Percentiles rank a stretch among this genome's conserved stretches.
Conservation (phyloP, 2,329 filamentous ascomycete species). For the Chaetothyriales sp. region DNA sequence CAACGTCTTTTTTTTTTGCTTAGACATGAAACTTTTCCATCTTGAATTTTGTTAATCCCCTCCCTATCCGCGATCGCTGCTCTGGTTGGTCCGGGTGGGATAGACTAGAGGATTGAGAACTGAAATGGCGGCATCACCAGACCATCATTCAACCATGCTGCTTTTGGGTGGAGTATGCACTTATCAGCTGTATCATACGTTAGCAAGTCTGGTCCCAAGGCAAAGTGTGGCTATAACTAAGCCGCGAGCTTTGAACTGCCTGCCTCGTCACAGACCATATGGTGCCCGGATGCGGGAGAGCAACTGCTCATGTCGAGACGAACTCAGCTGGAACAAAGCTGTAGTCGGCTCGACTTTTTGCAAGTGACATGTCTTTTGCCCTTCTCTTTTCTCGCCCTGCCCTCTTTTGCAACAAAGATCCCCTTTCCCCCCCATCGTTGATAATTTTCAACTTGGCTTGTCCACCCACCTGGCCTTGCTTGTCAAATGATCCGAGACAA, state of each 20-base stretch:
- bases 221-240: not conserved
- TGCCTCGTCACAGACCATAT: not conserved
- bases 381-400: constrained; percentile 7
- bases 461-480: constrained; percentile 4
- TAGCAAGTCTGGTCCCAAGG: not conserved
- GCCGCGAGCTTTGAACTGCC: not conserved
- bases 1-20: no score
- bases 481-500: constrained; percentile 10
- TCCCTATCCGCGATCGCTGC: not conserved
- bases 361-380: constrained; percentile 9
- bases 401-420: constrained; percentile 15
- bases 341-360: not conserved
- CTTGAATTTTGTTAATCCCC: not conserved
- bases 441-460: constrained; percentile 10
- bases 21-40: not conserved
- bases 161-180: not conserved
- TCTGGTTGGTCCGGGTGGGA: not conserved
- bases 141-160: not conserved
- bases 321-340: not conserved
- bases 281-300: not conserved
- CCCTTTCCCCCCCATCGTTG: constrained; percentile 1
- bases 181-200: not conserved
- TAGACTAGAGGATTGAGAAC: not conserved
- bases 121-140: not conserved
- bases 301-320: not conserved